These are phyloP conservation scores for Lepiota venenata DNA, from an alignment of 768 basidiomycete species.

Conservation along the genomic window DNA sequence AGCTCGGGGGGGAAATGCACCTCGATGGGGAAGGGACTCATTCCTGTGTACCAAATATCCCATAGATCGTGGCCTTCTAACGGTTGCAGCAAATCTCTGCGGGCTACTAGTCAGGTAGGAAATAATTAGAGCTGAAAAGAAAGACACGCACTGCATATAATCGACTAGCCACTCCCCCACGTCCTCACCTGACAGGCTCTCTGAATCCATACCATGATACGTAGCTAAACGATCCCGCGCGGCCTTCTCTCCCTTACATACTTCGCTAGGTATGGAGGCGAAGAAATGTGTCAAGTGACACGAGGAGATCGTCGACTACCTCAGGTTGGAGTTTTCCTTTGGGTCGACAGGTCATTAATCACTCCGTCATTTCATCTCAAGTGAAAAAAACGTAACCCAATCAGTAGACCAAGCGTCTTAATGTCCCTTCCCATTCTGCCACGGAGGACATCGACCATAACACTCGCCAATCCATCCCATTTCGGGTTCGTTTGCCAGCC, in stretches of 20 bases:
- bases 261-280: background rate
- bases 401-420: conserved; percentile 41
- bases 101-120: background rate
- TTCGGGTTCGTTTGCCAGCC: conserved; percentile 23
- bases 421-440: conserved; percentile 41
- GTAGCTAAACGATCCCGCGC: too few species aligned
- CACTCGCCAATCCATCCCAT: conserved; percentile 24
- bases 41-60: conserved; percentile 74
- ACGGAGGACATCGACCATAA: conserved; percentile 43
- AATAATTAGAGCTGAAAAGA: conserved; percentile 37
- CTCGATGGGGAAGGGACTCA: conserved; percentile 62
- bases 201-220: background rate
- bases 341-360: background rate
- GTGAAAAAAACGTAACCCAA: conserved; percentile 37
- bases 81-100: conserved; percentile 26
- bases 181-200: background rate
- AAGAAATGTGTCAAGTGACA: background rate
- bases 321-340: background rate
- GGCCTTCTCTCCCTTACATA: too few species aligned
- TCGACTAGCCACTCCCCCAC: background rate
- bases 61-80: conserved; percentile 54
- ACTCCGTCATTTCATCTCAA: background rate
- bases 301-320: background rate
- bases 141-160: conserved; percentile 10
- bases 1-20: conserved; percentile 28